phyloP scores from a whole-genome alignment of 441 rosid species.

The Hura crepitans region DNA sequence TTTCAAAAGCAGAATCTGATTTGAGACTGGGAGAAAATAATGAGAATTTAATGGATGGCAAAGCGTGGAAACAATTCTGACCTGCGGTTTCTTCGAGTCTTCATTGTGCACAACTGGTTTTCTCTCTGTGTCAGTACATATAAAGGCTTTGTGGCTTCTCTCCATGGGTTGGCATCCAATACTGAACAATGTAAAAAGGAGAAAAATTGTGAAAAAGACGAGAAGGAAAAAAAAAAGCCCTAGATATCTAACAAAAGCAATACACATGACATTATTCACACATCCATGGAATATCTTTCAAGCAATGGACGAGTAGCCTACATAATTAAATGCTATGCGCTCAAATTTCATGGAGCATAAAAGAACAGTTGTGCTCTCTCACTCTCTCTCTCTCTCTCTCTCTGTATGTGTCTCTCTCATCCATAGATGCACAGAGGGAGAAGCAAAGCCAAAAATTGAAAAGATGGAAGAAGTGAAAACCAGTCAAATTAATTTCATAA shows the following conservation, averaged over 20 bases:
- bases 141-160: conserved; percentile 78
- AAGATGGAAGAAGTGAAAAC: not conserved
- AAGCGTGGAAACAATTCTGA: conserved; percentile 30
- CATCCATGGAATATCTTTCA: conserved; percentile 1
- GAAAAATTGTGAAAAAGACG: conserved; percentile 4
- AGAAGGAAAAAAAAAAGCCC: too few species aligned
- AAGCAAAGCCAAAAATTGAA: not conserved
- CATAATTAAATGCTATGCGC: not conserved
- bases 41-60: not conserved
- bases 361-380: not conserved
- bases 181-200: conserved; percentile 39
- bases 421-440: not conserved
- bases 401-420: too few species aligned
- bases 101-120: conserved; percentile 90
- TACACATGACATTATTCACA: not conserved
- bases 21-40: conserved; percentile 6
- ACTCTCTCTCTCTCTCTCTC: not conserved
- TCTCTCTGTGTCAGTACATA: conserved; percentile 76
- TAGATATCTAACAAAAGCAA: conserved; percentile 12
- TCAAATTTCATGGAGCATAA: not conserved
- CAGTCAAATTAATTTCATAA: not conserved
- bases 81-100: conserved; percentile 90
- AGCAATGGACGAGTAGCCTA: not conserved
- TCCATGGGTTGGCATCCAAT: conserved; percentile 94
- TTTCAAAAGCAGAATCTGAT: conserved; percentile 22